A percentile compares a stretch with the other conserved stretches of the same genome.
phyloP scores from a whole-genome alignment of 1,284 basidiomycete genomes.

The Peniophora sp. region DNA sequence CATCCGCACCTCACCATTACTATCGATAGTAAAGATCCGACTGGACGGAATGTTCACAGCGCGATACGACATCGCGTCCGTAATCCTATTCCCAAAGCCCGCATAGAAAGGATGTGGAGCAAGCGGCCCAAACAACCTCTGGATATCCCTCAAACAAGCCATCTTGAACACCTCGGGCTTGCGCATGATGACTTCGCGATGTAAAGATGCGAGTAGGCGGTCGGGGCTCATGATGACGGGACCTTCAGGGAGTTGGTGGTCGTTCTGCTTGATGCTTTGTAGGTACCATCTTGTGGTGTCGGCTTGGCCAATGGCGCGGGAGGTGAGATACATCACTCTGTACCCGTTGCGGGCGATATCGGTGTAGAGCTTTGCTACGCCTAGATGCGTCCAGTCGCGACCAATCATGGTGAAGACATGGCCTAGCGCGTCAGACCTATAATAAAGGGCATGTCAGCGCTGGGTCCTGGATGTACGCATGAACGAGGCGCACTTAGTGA shows the following conservation, averaged over 20 bases:
- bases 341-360: slow-evolving; percentile 96
- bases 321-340: slow-evolving; percentile 98
- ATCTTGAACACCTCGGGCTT: slow-evolving; percentile 99
- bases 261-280: slow-evolving; percentile 91
- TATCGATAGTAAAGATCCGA: slow-evolving; percentile 97
- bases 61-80: slow-evolving; percentile 94
- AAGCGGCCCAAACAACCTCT: slow-evolving; percentile 78
- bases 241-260: slow-evolving; percentile 93
- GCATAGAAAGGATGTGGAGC: slow-evolving; percentile 85
- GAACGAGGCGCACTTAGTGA: slow-evolving; percentile 78
- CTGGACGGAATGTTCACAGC: slow-evolving; percentile 93
- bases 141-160: slow-evolving; percentile 97
- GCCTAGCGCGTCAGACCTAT: slow-evolving; percentile 91
- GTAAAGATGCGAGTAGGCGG: slow-evolving; percentile 88
- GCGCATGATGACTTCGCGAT: slow-evolving; percentile 97
- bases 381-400: slow-evolving; percentile 98
- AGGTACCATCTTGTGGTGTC: slow-evolving; percentile 96
- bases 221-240: slow-evolving; percentile 99
- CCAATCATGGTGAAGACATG: slow-evolving; percentile 99
- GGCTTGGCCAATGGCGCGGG: slow-evolving; percentile 96
- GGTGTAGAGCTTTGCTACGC: slow-evolving; percentile 97
- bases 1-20: slow-evolving; percentile 94
- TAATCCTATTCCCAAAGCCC: slow-evolving; percentile 98
- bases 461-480: background rate
- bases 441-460: background rate